These are phyloP conservation scores for Debaryomyces tyrocola DNA, from an alignment of 805 yeast genomes.

Conservation along the genomic window DNA sequence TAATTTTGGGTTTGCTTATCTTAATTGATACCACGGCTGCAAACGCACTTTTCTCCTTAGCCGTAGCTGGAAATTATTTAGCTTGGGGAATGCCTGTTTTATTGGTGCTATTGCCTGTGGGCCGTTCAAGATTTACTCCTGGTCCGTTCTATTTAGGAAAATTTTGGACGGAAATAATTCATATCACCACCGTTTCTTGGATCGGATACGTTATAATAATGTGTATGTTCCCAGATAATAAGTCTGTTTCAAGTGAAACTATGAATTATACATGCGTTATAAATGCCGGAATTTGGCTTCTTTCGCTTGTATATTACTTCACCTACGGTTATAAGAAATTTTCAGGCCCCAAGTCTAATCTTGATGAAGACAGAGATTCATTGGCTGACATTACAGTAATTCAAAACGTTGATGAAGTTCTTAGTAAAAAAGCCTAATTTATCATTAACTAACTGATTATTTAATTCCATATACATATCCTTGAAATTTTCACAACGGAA, in stretches of 20 bases:
- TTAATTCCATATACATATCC: too few relatives aligned
- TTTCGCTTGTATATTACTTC: conserved; percentile 23
- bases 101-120: conserved; percentile 45
- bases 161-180: conserved; percentile 41
- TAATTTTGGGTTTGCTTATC: conserved; percentile 39
- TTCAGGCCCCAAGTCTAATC: conserved; percentile 30
- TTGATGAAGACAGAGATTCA: conserved; percentile 24
- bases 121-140: conserved; percentile 51
- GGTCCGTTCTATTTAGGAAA: conserved; percentile 65
- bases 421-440: too few relatives aligned
- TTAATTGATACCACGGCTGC: conserved; percentile 44
- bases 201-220: conserved; percentile 26
- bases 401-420: too few relatives aligned
- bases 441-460: too few relatives aligned
- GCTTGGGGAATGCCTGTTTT: conserved; percentile 54
- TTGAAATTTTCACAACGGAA: too few relatives aligned
- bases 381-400: too few relatives aligned
- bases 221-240: conserved; percentile 51
- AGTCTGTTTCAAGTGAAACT: conserved; percentile 31
- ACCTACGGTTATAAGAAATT: conserved; percentile 27
- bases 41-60: conserved; percentile 43
- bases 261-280: conserved; percentile 39
- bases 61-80: conserved; percentile 43
- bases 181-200: conserved; percentile 40
- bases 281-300: conserved; percentile 29